Conservation (phyloP, 169 alveolate species). For the Miamiensis avidus region DNA sequence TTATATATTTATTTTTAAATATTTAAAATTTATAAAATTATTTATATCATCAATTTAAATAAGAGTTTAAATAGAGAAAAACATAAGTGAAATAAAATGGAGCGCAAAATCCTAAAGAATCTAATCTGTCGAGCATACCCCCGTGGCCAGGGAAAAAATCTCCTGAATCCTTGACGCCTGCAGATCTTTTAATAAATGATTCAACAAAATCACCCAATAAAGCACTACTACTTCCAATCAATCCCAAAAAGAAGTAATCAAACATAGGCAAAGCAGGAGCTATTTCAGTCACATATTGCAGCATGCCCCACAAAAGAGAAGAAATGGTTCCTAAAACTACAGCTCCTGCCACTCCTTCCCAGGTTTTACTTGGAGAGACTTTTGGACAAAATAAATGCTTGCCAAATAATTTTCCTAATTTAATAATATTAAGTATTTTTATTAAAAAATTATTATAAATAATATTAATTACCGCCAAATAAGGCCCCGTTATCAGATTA, state of each 20-base stretch:
- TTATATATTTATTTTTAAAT: no score
- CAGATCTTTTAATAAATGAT: slow-evolving; percentile 53
- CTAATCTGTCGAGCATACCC: slow-evolving; percentile 61
- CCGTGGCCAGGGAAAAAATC: slow-evolving; percentile 66
- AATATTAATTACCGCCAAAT: slow-evolving; percentile 27
- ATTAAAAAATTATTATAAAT: background rate
- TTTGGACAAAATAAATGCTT: slow-evolving; percentile 42
- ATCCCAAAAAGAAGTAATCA: slow-evolving; percentile 7
- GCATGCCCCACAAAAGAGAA: slow-evolving; percentile 12
- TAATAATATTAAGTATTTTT: background rate
- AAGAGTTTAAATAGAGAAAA: no score
- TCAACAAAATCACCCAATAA: slow-evolving; percentile 57
- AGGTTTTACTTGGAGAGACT: slow-evolving; percentile 61
- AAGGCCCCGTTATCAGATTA: slow-evolving; percentile 64
- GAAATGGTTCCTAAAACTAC: slow-evolving; percentile 33
- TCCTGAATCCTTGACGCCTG: slow-evolving; percentile 63
- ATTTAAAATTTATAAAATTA: no score
- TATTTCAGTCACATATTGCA: background rate
- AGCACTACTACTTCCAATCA: slow-evolving; percentile 10
- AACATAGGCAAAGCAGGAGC: slow-evolving; percentile 10
- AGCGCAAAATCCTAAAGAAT: background rate
- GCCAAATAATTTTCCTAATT: slow-evolving; percentile 46
- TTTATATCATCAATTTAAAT: no score
- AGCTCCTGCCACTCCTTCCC: slow-evolving; percentile 63
- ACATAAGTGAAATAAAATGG: no score